phyloP scores from a whole-genome alignment of 306 rosid genomes.

The Prunus davidiana region DNA sequence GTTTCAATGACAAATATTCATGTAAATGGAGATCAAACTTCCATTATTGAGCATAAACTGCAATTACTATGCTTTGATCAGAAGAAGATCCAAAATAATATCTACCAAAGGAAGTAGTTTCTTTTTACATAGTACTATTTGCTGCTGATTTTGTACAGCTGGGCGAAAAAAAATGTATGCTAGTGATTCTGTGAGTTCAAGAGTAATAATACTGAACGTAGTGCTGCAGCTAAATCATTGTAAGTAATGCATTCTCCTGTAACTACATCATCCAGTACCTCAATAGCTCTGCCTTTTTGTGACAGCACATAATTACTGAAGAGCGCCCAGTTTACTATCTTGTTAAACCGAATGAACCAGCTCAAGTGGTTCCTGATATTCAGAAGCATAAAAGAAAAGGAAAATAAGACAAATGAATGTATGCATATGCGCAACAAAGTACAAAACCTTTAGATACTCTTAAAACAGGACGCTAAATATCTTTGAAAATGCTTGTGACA shows the following conservation, averaged over 20 bases:
- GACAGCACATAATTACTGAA: not conserved
- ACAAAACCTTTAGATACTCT: not conserved
- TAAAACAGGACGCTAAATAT: not conserved
- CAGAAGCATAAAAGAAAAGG: not conserved
- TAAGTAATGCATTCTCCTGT: not conserved
- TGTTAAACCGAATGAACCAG: not conserved
- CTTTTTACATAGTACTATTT: not conserved
- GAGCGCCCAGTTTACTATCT: not conserved
- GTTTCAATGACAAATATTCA: not conserved
- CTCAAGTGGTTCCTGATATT: constrained; percentile 5
- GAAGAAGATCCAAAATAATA: not conserved
- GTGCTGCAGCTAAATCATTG: not conserved
- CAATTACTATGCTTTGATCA: not conserved
- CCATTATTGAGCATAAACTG: not conserved
- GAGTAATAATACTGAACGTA: not conserved
- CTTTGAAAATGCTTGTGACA: not conserved
- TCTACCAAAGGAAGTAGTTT: not conserved
- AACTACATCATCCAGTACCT: not conserved
- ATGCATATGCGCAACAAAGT: not conserved
- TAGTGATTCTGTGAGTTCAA: not conserved
- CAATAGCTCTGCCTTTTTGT: not conserved
- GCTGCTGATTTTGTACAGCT: not conserved
- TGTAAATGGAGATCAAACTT: not conserved
- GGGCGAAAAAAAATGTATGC: not conserved
- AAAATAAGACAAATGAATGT: not conserved